Percentiles rank a stretch among this genome's conserved stretches.
Evolutionary conservation across 208 protist species (phyloP).

Genomic region (Leishmania turanica): DNA sequence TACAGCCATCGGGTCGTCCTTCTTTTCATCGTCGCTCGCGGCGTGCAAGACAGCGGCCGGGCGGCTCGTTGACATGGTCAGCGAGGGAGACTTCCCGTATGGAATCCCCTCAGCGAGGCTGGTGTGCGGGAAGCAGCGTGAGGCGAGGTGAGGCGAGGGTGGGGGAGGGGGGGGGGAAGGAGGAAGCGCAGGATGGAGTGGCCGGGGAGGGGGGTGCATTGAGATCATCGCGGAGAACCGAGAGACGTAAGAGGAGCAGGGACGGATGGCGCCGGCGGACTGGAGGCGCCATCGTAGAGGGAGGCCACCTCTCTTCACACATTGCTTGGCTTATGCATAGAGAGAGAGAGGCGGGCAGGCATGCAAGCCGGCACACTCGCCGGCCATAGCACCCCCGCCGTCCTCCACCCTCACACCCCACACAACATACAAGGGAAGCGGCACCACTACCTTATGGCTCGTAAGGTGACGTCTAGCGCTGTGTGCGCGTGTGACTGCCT

Average conservation of each 20-base stretch:
- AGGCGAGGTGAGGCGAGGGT: background rate
- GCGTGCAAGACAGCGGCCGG: background rate
- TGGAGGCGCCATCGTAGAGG: background rate
- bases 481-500: background rate
- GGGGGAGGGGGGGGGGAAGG: background rate
- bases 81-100: background rate
- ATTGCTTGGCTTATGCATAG: background rate
- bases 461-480: background rate
- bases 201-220: background rate
- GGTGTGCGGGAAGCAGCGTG: background rate
- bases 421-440: background rate
- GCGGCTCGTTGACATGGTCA: background rate
- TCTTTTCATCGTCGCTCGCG: too few species aligned
- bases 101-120: background rate
- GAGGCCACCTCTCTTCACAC: background rate
- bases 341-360: background rate
- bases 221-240: too few species aligned
- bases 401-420: background rate
- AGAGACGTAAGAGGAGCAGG: too few species aligned
- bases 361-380: background rate
- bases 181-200: too few species aligned
- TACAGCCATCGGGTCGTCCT: constrained; percentile 8
- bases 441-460: background rate
- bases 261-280: background rate
- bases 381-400: background rate